Evolutionary conservation across 208 protist species (phyloP), one percentile per base, ranked within the genome.

Genomic region (Porcisia hertigi): DNA sequence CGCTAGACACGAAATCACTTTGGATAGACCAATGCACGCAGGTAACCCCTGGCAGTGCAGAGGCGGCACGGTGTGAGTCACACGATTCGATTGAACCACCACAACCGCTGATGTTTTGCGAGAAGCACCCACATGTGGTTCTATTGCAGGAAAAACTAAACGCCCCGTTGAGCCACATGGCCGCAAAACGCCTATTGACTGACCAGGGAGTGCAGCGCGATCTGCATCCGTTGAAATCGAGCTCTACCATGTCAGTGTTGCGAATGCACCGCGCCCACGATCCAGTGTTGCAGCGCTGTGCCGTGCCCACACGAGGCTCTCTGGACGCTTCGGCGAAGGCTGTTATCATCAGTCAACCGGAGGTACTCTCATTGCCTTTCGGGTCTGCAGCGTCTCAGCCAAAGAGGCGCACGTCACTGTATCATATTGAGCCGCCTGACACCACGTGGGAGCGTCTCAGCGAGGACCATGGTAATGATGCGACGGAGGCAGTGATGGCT

Each of bases 321-420:
- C 25, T 73, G 57, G 63, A 76, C n/a, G 65, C 64, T 1, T 77
- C 71, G 8, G 9, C 64, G 12, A 72, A 69, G 34, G 25, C 36
- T 36, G 71, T 73, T 45, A 47, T 11, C 5, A 20, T 81, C 12
- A 23, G 41, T 25, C 6, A 52, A 23, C 23, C 76, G 2, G 77
- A 81, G 65, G 59, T 52, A 45, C 16, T 65, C 43, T 30, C 53
- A 3, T 55, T 34, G 8, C 20, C 34, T 14, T 39, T 34, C 9
- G n/a, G 18, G 39, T 64, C 70, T 20, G 18, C 53, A 73, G 11
- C 3, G 12, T 39, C 55, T 16, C 23, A 23, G 39, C 54, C 55
- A 45, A 23, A 5, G 12, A 1, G 43, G 55, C 6, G 1, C 55
- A 23, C 2, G 7, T 25, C 25, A 47, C 23, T 7, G n/a, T 41